Percentiles rank a stretch among this genome's conserved stretches.
Evolutionary conservation across 23 red algal species (phyloP).

Genomic region (Agarophyton chilense): DNA sequence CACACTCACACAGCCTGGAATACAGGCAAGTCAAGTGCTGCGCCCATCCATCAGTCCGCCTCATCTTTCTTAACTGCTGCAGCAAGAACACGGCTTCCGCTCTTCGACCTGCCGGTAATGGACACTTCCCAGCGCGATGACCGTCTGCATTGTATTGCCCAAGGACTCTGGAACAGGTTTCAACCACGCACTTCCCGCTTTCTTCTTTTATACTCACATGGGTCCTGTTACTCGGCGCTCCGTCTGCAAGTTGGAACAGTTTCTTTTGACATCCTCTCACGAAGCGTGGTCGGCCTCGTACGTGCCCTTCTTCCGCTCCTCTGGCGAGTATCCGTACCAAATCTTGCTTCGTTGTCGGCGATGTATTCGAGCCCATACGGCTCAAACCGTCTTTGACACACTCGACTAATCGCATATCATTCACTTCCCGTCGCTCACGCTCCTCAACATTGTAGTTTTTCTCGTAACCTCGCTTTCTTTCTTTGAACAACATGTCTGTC

Average conservation of each 20-base stretch:
- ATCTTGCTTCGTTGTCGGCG: not conserved
- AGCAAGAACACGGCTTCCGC: constrained; percentile 73
- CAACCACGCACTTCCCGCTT: constrained; percentile 41
- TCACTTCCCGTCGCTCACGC: constrained; percentile 11
- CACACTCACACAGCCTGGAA: constrained; percentile 59
- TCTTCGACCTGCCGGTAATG: constrained; percentile 59
- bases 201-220: constrained; percentile 34
- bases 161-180: constrained; percentile 45
- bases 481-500: constrained; percentile 42
- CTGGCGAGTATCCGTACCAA: constrained; percentile 34
- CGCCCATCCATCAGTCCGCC: not conserved
- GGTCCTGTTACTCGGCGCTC: not conserved
- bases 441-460: not conserved
- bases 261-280: constrained; percentile 61
- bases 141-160: constrained; percentile 62
- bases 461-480: not conserved
- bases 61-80: constrained; percentile 46
- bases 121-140: constrained; percentile 63
- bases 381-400: constrained; percentile 54
- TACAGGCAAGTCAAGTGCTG: constrained; percentile 37
- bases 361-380: constrained; percentile 23
- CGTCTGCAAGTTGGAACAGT: constrained; percentile 35
- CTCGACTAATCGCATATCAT: constrained; percentile 48
- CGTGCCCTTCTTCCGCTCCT: constrained; percentile 64
- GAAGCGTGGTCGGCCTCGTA: constrained; percentile 38